Evolutionary conservation across 176 grass and related monocot genomes (phyloP).

Genomic region (Triticum urartu): DNA sequence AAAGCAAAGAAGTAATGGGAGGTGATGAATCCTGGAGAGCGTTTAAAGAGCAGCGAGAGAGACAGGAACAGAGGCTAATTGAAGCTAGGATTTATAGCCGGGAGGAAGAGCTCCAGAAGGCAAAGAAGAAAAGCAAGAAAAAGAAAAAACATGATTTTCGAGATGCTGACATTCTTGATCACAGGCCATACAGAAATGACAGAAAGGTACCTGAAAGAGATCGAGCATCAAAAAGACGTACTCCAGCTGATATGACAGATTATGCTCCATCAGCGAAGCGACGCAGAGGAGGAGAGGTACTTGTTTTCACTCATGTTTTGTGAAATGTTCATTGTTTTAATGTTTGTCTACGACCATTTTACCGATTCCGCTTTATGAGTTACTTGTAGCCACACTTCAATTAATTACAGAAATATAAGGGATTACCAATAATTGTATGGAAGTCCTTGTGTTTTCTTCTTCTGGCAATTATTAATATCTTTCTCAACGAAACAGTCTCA

Average conservation of each 20-base stretch:
- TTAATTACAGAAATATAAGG: neutral
- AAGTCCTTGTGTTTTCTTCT: no score
- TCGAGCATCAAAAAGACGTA: slow-evolving; percentile 50
- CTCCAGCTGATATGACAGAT: slow-evolving; percentile 55
- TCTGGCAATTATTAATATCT: neutral
- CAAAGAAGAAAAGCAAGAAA: slow-evolving; percentile 96
- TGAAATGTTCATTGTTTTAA: neutral
- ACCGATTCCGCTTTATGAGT: neutral
- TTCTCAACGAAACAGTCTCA: neutral
- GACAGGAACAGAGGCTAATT: slow-evolving; percentile 50
- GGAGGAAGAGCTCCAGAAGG: slow-evolving; percentile 71
- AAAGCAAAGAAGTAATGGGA: slow-evolving; percentile 33
- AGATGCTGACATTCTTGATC: slow-evolving; percentile 84
- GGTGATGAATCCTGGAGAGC: slow-evolving; percentile 51
- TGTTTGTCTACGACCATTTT: neutral
- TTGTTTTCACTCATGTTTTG: slow-evolving; percentile 17
- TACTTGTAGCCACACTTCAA: neutral
- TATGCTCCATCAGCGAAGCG: slow-evolving; percentile 58
- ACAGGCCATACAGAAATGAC: slow-evolving; percentile 82
- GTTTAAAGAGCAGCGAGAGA: slow-evolving; percentile 60
- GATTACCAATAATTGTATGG: neutral
- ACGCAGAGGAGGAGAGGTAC: slow-evolving; percentile 90
- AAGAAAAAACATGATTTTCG: slow-evolving; percentile 91
- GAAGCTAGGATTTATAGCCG: slow-evolving; percentile 65
- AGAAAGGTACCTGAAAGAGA: slow-evolving; percentile 76